Conservation (phyloP, 2,329 filamentous ascomycete genomes). For the Fusarium sp. region DNA sequence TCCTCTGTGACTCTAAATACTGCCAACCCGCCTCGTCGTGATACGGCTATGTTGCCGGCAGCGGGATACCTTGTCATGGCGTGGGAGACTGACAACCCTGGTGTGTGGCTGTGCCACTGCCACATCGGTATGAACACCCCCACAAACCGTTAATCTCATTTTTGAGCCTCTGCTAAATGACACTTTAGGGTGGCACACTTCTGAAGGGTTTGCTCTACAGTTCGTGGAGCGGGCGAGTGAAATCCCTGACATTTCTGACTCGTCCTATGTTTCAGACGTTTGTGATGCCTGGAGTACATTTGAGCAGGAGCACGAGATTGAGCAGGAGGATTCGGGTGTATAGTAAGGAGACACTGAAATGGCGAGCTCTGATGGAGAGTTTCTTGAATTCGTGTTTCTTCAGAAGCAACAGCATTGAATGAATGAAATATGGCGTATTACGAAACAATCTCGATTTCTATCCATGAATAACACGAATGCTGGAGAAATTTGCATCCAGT, state of each 20-base stretch:
- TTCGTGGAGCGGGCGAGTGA: conserved; percentile 20
- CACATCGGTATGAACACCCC: conserved; percentile 50
- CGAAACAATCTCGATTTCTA: neutral
- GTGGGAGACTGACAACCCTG: conserved; percentile 62
- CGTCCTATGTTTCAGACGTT: conserved; percentile 2
- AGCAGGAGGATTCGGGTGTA: conserved; percentile 24
- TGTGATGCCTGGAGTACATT: conserved; percentile 8
- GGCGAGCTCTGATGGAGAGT: neutral
- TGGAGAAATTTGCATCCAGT: neutral
- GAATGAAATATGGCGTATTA: neutral
- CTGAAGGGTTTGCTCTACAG: conserved; percentile 27
- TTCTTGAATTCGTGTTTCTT: neutral
- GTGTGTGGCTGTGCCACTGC: conserved; percentile 63
- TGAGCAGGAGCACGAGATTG: conserved; percentile 1
- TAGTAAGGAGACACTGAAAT: neutral
- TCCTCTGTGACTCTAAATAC: conserved; percentile 14
- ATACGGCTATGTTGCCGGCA: conserved; percentile 60
- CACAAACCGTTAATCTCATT: neutral
- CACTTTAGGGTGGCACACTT: conserved; percentile 19
- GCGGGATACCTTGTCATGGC: conserved; percentile 62
- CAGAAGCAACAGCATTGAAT: neutral
- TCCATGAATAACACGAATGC: neutral
- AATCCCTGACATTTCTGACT: neutral
- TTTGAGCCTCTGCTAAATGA: neutral
- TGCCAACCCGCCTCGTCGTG: conserved; percentile 62